Percentiles rank a stretch among this genome's conserved stretches.
Evolutionary conservation across 2,329 filamentous ascomycete species (phyloP).

Genomic region (Sordariomycetes sp.): DNA sequence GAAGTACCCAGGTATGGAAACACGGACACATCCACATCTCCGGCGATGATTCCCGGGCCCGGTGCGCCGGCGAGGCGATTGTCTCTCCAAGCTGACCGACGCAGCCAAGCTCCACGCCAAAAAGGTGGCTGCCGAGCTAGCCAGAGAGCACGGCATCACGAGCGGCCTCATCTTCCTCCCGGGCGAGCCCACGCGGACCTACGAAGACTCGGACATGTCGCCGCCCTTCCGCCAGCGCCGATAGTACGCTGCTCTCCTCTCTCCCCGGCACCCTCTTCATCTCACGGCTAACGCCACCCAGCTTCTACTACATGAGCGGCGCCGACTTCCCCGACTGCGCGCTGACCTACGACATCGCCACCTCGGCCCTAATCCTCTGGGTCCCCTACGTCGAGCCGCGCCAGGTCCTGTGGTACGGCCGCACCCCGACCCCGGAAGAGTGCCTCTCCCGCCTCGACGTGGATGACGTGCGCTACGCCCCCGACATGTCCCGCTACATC

Average conservation of each 20-base stretch:
- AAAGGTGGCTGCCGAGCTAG: conserved; percentile 37
- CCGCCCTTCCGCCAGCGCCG: conserved; percentile 42
- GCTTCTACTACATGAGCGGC: conserved; percentile 46
- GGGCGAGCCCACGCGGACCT: conserved; percentile 34
- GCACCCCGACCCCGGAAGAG: conserved; percentile 44
- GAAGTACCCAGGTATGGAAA: conserved; percentile 22
- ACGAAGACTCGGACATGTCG: conserved; percentile 45
- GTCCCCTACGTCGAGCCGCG: conserved; percentile 54
- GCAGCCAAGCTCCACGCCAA: conserved; percentile 42
- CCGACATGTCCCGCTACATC: conserved; percentile 35
- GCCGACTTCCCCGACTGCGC: conserved; percentile 39
- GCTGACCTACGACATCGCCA: conserved; percentile 42
- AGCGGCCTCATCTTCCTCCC: conserved; percentile 42
- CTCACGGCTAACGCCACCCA: conserved; percentile 13
- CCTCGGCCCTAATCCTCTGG: conserved; percentile 57
- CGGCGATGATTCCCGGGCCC: not conserved
- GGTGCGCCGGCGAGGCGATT: not conserved
- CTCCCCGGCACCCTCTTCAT: not conserved
- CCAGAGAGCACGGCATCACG: conserved; percentile 16
- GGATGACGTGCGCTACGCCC: conserved; percentile 52
- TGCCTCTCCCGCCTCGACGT: conserved; percentile 52
- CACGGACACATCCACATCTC: not conserved
- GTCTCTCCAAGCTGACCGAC: not conserved
- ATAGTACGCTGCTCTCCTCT: conserved; percentile 44
- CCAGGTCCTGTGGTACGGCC: conserved; percentile 50